Evolutionary conservation across 2,329 filamentous ascomycete genomes (phyloP).

Genomic region (Monosporascus sp.): DNA sequence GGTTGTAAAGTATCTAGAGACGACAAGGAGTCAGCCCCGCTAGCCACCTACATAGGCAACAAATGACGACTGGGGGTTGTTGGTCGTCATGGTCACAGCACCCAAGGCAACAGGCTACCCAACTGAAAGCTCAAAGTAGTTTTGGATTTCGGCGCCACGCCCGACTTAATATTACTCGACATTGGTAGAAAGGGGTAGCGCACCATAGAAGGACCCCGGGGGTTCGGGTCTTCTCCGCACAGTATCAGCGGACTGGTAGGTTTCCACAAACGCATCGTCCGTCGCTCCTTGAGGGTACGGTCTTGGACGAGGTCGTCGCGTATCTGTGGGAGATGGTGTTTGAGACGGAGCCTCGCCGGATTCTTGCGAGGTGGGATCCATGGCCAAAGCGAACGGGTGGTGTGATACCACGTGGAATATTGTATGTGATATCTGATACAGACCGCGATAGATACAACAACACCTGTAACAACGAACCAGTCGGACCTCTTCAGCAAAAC

Average conservation of each 20-base stretch:
- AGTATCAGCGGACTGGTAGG: slow-evolving; percentile 56
- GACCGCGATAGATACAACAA: too few species aligned
- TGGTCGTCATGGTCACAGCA: not conserved
- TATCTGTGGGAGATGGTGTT: slow-evolving; percentile 45
- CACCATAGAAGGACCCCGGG: slow-evolving; percentile 54
- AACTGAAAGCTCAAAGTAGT: not conserved
- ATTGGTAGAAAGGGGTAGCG: slow-evolving; percentile 17
- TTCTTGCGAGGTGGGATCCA: slow-evolving; percentile 41
- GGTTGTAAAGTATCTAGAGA: slow-evolving; percentile 31
- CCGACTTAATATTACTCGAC: not conserved
- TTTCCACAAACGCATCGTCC: slow-evolving; percentile 47
- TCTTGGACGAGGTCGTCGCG: slow-evolving; percentile 35
- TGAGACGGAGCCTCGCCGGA: slow-evolving; percentile 33
- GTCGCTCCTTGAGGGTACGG: slow-evolving; percentile 27
- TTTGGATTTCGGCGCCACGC: slow-evolving; percentile 6
- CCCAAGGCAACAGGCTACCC: not conserved
- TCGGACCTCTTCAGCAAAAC: too few species aligned
- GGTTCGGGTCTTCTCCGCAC: slow-evolving; percentile 52
- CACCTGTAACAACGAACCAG: not conserved
- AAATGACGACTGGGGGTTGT: not conserved
- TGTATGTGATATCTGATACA: slow-evolving; percentile 1
- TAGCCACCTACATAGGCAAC: not conserved
- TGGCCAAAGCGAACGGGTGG: slow-evolving; percentile 20
- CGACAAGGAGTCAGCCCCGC: slow-evolving; percentile 17
- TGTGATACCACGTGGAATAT: not conserved